Percentiles rank a stretch among this genome's conserved stretches.
Evolutionary conservation across 2,329 filamentous ascomycete species (phyloP).

Genomic region (Diaporthe caulivora): DNA sequence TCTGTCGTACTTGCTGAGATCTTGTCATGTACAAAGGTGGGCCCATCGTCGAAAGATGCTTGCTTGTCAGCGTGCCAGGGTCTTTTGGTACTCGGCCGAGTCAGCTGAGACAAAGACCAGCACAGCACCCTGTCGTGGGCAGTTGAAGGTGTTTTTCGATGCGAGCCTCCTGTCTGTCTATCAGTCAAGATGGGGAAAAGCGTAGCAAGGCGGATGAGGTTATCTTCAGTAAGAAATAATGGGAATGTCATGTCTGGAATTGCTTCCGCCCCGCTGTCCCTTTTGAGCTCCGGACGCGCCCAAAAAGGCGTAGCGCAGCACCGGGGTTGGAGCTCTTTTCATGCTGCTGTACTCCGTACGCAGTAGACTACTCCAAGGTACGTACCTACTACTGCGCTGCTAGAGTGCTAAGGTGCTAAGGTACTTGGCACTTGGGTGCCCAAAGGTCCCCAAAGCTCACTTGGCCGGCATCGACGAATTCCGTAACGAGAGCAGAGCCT

Average conservation of each 20-base stretch:
- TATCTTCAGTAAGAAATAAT: background rate
- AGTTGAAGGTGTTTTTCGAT: background rate
- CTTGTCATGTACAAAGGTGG: background rate
- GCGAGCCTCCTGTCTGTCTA: background rate
- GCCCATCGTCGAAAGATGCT: no score
- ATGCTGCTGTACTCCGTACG: no score
- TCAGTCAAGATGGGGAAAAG: background rate
- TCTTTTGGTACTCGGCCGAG: background rate
- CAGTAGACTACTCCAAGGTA: background rate
- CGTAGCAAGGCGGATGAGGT: background rate
- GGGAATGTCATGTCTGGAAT: background rate
- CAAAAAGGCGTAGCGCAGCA: conserved; percentile 11
- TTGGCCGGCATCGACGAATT: conserved; percentile 23
- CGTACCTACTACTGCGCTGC: background rate
- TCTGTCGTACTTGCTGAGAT: background rate
- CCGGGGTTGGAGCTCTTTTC: conserved; percentile 6
- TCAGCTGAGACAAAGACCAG: background rate
- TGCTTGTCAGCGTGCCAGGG: background rate
- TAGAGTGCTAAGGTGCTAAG: no score
- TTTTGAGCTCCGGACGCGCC: background rate
- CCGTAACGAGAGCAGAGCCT: conserved; percentile 23
- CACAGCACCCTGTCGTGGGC: background rate
- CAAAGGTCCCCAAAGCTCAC: conserved; percentile 13
- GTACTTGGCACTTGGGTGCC: conserved; percentile 16
- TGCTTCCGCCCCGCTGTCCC: conserved; percentile 6